Evolutionary conservation across 2,329 filamentous ascomycete genomes (phyloP).

Genomic region (Clonostachys rhizophaga): DNA sequence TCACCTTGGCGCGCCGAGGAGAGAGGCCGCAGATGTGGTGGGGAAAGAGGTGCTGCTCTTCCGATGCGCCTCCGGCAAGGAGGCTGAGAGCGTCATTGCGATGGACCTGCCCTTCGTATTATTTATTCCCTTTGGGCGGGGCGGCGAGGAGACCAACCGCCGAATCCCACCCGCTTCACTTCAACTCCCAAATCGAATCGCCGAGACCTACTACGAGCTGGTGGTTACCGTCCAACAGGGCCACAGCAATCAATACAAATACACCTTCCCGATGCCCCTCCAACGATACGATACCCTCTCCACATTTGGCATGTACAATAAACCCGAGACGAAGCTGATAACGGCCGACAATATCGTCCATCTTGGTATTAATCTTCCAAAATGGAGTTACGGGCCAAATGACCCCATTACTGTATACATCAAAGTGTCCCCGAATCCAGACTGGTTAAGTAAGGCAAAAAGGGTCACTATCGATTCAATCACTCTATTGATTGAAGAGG

Average conservation of each 20-base stretch:
- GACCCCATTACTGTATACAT: slow-evolving; percentile 97
- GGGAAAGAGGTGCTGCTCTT: slow-evolving; percentile 94
- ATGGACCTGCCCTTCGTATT: slow-evolving; percentile 98
- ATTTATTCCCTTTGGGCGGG: slow-evolving; percentile 92
- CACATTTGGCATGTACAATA: slow-evolving; percentile 99
- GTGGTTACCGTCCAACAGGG: slow-evolving; percentile 95
- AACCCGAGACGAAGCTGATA: slow-evolving; percentile 81
- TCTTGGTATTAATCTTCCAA: slow-evolving; percentile 83
- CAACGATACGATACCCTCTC: slow-evolving; percentile 93
- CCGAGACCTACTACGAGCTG: slow-evolving; percentile 94
- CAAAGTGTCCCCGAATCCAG: slow-evolving; percentile 85
- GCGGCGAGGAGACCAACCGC: slow-evolving; percentile 83
- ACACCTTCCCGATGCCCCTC: slow-evolving; percentile 85
- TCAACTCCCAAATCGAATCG: slow-evolving; percentile 86
- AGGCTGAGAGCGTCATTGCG: slow-evolving; percentile 82
- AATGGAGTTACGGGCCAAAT: slow-evolving; percentile 93
- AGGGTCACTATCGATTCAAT: slow-evolving; percentile 93
- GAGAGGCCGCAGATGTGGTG: slow-evolving; percentile 88
- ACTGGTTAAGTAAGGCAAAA: slow-evolving; percentile 86
- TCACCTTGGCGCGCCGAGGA: slow-evolving; percentile 81
- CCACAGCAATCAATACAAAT: slow-evolving; percentile 80
- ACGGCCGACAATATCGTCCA: slow-evolving; percentile 89
- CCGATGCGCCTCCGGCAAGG: slow-evolving; percentile 76
- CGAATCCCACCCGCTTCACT: slow-evolving; percentile 89
- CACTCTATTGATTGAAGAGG: slow-evolving; percentile 90